Conservation (phyloP, 2,329 filamentous ascomycete species). For the Mollisia scopiformis region DNA sequence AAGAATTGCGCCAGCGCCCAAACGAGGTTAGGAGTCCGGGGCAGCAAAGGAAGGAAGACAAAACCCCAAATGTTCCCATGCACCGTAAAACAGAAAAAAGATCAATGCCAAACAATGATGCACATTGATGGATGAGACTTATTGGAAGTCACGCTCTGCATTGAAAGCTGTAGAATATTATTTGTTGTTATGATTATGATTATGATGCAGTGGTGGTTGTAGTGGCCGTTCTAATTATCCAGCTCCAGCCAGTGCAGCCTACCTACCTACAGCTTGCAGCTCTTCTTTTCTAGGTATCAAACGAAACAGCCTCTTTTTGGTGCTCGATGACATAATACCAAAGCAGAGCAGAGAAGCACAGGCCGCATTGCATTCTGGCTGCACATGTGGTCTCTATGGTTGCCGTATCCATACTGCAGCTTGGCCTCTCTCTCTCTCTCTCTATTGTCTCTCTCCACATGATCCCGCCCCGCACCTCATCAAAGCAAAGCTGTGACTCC, state of each 20-base stretch:
- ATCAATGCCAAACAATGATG: too few relatives aligned
- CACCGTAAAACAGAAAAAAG: background rate
- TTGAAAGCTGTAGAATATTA: background rate
- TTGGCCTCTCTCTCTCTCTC: background rate
- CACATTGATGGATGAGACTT: background rate
- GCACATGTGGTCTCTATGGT: background rate
- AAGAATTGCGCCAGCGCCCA: too few relatives aligned
- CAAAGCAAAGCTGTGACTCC: conserved; percentile 10
- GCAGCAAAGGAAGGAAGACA: too few relatives aligned
- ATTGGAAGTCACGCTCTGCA: background rate
- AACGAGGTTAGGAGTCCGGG: too few relatives aligned
- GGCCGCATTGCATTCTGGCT: too few relatives aligned
- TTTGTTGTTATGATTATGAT: background rate
- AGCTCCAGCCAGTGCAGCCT: too few relatives aligned
- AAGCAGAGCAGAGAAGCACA: background rate
- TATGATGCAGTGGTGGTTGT: too few relatives aligned
- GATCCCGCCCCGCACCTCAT: conserved; percentile 1
- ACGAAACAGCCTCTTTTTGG: background rate
- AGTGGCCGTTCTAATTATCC: background rate
- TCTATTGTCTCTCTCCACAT: too few relatives aligned
- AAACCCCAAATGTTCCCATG: background rate
- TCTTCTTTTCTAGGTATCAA: background rate
- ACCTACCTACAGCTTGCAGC: too few relatives aligned
- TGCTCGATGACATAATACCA: background rate
- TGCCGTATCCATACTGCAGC: background rate